Percentiles rank a stretch among this genome's conserved stretches.
These are phyloP conservation scores for Spongiforma sp. DNA, from an alignment of 1,284 basidiomycete genomes.

Conservation along the genomic window DNA sequence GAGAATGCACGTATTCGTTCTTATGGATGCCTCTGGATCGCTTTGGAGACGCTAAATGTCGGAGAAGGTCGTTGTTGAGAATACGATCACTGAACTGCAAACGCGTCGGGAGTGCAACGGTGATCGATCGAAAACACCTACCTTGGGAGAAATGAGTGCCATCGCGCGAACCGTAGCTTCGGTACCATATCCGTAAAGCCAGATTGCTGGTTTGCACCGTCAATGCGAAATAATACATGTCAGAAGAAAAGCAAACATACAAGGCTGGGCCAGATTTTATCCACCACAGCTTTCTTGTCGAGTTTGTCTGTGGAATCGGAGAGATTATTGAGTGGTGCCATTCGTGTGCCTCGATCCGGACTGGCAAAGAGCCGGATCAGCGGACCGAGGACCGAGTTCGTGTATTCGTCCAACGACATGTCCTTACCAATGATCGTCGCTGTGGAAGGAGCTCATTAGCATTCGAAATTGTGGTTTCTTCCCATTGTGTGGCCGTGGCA, in stretches of 20 bases:
- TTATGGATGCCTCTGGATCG: conserved; percentile 92
- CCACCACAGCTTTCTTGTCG: conserved; percentile 83
- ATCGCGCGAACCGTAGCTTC: conserved; percentile 95
- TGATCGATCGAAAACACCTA: conserved; percentile 33
- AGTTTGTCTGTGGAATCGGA: conserved; percentile 87
- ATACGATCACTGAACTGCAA: conserved; percentile 85
- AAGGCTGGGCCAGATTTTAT: conserved; percentile 94
- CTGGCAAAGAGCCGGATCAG: conserved; percentile 86
- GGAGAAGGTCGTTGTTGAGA: conserved; percentile 95
- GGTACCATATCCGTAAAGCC: conserved; percentile 94
- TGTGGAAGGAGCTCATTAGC: conserved; percentile 82
- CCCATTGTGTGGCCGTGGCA: no score
- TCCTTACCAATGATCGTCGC: conserved; percentile 79
- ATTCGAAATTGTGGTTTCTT: no score
- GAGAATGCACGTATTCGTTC: conserved; percentile 98
- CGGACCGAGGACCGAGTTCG: conserved; percentile 72
- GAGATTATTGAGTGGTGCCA: conserved; percentile 91
- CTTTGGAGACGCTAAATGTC: conserved; percentile 93
- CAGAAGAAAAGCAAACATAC: conserved; percentile 49
- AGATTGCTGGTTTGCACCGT: conserved; percentile 66
- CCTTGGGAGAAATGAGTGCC: conserved; percentile 85
- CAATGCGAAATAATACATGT: neutral
- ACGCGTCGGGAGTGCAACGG: neutral
- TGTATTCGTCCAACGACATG: conserved; percentile 76
- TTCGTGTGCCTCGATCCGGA: conserved; percentile 91